Percentiles rank a stretch among this genome's conserved stretches.
Evolutionary conservation across 768 basidiomycete genomes (phyloP).

Genomic region (Mycena venus): DNA sequence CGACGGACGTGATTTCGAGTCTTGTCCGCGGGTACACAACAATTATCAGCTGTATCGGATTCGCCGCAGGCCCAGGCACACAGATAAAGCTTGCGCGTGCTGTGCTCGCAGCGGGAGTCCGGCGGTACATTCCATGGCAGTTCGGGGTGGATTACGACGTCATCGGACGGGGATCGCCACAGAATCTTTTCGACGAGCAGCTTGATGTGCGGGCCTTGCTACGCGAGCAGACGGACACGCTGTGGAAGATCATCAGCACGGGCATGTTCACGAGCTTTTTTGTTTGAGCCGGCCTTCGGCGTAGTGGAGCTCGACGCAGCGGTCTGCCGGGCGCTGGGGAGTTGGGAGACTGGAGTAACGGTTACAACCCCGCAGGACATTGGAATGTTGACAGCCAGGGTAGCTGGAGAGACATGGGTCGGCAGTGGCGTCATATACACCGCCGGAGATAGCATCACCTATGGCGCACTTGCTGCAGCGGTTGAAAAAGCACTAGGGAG

Average conservation of each 20-base stretch:
- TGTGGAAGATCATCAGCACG: constrained; percentile 41
- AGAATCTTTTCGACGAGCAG: constrained; percentile 50
- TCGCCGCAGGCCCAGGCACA: constrained; percentile 37
- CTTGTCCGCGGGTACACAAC: constrained; percentile 37
- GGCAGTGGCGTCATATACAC: constrained; percentile 41
- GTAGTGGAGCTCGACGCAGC: constrained; percentile 38
- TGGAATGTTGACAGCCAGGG: constrained; percentile 39
- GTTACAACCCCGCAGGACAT: constrained; percentile 46
- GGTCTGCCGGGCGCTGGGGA: constrained; percentile 35
- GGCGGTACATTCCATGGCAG: constrained; percentile 50
- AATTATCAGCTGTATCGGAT: constrained; percentile 42
- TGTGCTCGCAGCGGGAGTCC: constrained; percentile 39
- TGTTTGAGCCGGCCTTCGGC: constrained; percentile 41
- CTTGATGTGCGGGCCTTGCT: constrained; percentile 48
- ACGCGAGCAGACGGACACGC: constrained; percentile 37
- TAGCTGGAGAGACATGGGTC: constrained; percentile 25
- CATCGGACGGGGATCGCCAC: constrained; percentile 44
- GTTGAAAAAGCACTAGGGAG: constrained; percentile 31
- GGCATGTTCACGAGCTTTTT: constrained; percentile 38
- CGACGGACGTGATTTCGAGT: constrained; percentile 27
- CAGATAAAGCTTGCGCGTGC: constrained; percentile 45
- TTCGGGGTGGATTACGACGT: constrained; percentile 52
- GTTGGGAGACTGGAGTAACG: constrained; percentile 41
- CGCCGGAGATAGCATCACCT: constrained; percentile 46
- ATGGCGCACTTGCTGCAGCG: constrained; percentile 39